Percentiles rank a stretch among this genome's conserved stretches.
These are phyloP conservation scores for Tetrahymena malaccensis DNA, from an alignment of 73 alveolate species.

Conservation along the genomic window DNA sequence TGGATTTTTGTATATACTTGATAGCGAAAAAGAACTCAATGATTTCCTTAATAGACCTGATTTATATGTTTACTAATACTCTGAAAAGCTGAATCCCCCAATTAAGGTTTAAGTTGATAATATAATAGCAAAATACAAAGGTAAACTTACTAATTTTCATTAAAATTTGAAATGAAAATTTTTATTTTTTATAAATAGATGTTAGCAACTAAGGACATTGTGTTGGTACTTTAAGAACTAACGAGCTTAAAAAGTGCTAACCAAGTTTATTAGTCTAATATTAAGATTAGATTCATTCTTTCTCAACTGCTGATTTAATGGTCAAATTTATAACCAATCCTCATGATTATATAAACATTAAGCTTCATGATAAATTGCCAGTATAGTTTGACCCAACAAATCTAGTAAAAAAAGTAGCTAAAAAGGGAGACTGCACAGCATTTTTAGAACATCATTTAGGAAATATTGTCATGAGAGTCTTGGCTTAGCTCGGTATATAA, in stretches of 20 bases:
- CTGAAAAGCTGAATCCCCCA: slow-evolving; percentile 14
- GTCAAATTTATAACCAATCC: slow-evolving; percentile 55
- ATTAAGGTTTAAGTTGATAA: not conserved
- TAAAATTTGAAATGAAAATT: too few relatives aligned
- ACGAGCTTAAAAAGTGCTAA: slow-evolving; percentile 50
- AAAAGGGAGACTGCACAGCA: slow-evolving; percentile 80
- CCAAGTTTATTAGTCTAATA: slow-evolving; percentile 49
- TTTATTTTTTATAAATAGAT: not conserved
- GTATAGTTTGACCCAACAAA: slow-evolving; percentile 24
- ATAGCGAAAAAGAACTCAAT: slow-evolving; percentile 8
- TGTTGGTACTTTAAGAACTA: slow-evolving; percentile 61
- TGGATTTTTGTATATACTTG: slow-evolving; percentile 8
- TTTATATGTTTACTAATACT: not conserved
- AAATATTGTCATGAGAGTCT: slow-evolving; percentile 75
- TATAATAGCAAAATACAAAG: slow-evolving; percentile 13
- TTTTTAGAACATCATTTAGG: slow-evolving; percentile 85
- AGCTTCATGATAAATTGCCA: slow-evolving; percentile 58
- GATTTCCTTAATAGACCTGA: slow-evolving; percentile 25
- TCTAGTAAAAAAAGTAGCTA: slow-evolving; percentile 48
- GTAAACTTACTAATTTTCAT: not conserved
- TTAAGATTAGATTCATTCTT: slow-evolving; percentile 48
- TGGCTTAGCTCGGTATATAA: slow-evolving; percentile 56
- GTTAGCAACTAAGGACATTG: slow-evolving; percentile 61
- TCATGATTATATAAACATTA: slow-evolving; percentile 52
- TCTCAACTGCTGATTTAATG: slow-evolving; percentile 56